Evolutionary conservation across 106 monocot species (phyloP), one percentile per base, ranked within the genome.

Genomic region (Amphibolis antarctica): DNA sequence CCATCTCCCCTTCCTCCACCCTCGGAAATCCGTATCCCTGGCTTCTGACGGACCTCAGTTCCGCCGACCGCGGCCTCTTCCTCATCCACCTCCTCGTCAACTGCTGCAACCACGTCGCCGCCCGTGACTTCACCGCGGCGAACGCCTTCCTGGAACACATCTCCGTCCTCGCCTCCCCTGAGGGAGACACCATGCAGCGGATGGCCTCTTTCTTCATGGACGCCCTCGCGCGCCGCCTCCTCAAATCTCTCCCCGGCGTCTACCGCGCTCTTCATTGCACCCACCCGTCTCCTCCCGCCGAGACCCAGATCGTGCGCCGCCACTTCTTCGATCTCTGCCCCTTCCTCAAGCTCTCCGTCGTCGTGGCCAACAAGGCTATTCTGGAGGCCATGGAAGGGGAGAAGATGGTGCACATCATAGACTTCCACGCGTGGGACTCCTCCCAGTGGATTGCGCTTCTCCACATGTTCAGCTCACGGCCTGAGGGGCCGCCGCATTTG

Each of bases 151-250:
- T 75, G 17, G 60, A 67, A n/a, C 68, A 62, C 52, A 51, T 75
- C 74, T 48, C 53, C 52, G 22, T 53, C 24, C 53, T 75, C 17
- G 74, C 68, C 53, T 67, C 74, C 52, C 59, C 74, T 27, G 60
- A 61, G 11, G 74, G 74, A 25, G 74, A 75, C 53, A 54, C 74
- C 51, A 68, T 75, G 61, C 74, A 75, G 53, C 67, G 74, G 23
- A 44, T 75, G 53, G 67, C 74, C n/a, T 60, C 74, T 44, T 61
- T 42, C 54, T 68, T 75, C 62, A 53, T 62, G 42, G 60, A 67
- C 15, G 74, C 74, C 60, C 74, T 75, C 52, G 66, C 74, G 20
- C 45, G 44, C 27, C 74, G 66, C 20, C 44, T 75, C 1, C 66
- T 68, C 67, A 19, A 42, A 15, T 67, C 74, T 43, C 42, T 29